Conservation (phyloP, 176 grass and related monocot species). For the Phoenix dactylifera region DNA sequence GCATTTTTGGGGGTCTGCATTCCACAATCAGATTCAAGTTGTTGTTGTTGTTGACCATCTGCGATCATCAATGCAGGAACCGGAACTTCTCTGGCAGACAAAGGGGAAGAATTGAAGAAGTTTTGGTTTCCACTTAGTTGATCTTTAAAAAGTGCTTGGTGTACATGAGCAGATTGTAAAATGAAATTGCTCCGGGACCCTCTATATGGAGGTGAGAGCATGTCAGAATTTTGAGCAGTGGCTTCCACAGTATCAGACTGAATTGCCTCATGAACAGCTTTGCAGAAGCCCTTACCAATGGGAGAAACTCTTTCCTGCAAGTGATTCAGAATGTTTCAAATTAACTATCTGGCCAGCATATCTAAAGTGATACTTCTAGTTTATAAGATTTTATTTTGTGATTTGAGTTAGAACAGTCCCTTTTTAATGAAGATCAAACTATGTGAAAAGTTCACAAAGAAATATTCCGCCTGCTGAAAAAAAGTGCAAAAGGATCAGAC, state of each 20-base stretch:
- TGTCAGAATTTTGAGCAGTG: slow-evolving; percentile 15
- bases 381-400: no score
- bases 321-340: slow-evolving; percentile 3
- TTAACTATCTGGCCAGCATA: no score
- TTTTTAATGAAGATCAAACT: no score
- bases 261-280: slow-evolving; percentile 7
- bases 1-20: slow-evolving; percentile 27
- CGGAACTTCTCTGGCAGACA: slow-evolving; percentile 4
- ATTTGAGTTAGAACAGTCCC: no score
- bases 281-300: slow-evolving; percentile 24
- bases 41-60: slow-evolving; percentile 23
- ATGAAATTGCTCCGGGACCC: slow-evolving; percentile 17
- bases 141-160: slow-evolving; percentile 20
- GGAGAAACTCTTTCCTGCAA: slow-evolving; percentile 4
- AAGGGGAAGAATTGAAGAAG: slow-evolving; percentile 14
- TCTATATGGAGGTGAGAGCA: slow-evolving; percentile 15
- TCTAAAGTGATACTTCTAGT: no score
- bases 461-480: no score
- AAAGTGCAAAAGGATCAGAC: no score
- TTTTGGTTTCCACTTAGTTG: slow-evolving; percentile 23
- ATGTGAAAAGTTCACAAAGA: no score
- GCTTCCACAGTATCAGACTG: slow-evolving; percentile 7
- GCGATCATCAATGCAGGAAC: slow-evolving; percentile 6
- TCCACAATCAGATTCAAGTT: slow-evolving; percentile 24
- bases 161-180: slow-evolving; percentile 7